Evolutionary conservation across 108 stramenopile species (phyloP), one percentile per base, ranked within the genome.

Genomic region (Skeletonema tropicum): DNA sequence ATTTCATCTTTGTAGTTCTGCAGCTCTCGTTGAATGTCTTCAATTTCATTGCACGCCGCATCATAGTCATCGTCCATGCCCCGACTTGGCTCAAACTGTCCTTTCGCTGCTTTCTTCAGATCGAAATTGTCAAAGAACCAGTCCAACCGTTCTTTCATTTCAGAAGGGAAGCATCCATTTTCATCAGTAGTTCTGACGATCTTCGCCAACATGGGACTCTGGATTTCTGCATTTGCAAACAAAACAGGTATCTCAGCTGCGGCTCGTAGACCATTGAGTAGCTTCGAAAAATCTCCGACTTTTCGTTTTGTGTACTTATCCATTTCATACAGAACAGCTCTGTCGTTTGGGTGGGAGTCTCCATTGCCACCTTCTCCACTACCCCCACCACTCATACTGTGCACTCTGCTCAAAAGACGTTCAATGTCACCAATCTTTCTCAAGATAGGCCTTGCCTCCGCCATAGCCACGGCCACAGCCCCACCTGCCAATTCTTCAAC

Each of bases 71-170:
- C 74, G 75, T 97, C 96, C 52, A 92, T 87, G 29, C 99, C 99
- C 15, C 92, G 88, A 49, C 64, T 48, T 12, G 98, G 98, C 46
- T 88, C 94, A 72, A 97, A 97, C 19, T 77, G 33, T 7, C 97
- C 94, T n/a, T 72, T 79, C 49, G 86, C 90, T 8, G 99, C 97
- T 62, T 92, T 76, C 21, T 86, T 83, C 31, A 87, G 88, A 67
- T 99, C 97, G 75, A 99, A 98, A 30, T 96, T 97, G 9, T 94
- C 86, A 67, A 94, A 83, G 82, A 97, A 99, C 88, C 87, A 97
- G 63, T 91, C 91, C 35, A 99, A 73, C 26, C 85, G 76, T 14
- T 93, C 79, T 8, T 68, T 72, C 85, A 98, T 89, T 21, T 90
- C 87, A 17, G 76, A 30, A 6, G 98, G 97, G 61, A 99, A 94